A percentile compares a stretch with the other conserved stretches of the same genome.
These are phyloP conservation scores for Alternaria sp. DNA, from an alignment of 2,329 filamentous ascomycete genomes.

Conservation along the genomic window DNA sequence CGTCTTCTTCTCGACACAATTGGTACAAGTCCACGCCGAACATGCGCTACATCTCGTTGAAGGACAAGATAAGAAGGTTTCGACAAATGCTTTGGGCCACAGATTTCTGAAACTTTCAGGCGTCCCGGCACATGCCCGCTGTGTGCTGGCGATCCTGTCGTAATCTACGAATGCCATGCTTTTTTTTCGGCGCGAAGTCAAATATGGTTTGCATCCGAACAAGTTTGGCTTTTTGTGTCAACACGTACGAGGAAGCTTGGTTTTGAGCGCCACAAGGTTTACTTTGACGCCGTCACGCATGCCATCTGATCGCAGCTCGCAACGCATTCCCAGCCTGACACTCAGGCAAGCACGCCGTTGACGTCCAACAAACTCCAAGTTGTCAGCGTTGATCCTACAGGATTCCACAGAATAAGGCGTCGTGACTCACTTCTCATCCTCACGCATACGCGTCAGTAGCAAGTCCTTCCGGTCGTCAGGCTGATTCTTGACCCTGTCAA, in stretches of 20 bases:
- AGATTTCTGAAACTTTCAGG: neutral
- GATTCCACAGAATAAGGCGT: neutral
- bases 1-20: neutral
- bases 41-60: neutral
- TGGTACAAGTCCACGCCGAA: neutral
- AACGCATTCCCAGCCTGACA: neutral
- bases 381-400: neutral
- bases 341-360: neutral
- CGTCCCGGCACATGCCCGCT: neutral
- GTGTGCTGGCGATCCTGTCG: neutral
- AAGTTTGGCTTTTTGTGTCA: neutral
- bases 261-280: neutral
- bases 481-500: slow-evolving; percentile 1
- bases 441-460: neutral
- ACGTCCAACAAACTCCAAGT: neutral
- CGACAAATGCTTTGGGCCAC: neutral
- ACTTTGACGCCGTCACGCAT: neutral
- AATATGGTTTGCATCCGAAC: neutral
- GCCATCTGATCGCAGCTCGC: neutral
- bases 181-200: neutral
- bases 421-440: slow-evolving; percentile 1
- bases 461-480: slow-evolving; percentile 1
- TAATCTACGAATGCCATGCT: neutral
- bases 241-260: neutral
- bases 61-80: neutral